Evolutionary conservation across 352 stramenopile species (phyloP).

Genomic region (Phytophthora pini): DNA sequence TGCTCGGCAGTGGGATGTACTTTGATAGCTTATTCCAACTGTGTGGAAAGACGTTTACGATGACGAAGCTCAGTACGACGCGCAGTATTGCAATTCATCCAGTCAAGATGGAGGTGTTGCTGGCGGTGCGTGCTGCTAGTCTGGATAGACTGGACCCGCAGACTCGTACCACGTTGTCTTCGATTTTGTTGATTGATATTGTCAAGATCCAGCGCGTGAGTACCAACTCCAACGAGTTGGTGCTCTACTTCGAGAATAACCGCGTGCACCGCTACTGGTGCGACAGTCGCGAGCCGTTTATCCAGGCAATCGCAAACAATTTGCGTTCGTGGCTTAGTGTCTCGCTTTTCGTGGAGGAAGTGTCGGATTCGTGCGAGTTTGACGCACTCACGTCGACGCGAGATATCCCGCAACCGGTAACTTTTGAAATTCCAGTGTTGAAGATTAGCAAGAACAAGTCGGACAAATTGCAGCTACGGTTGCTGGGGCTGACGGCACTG

Average conservation of each 20-base stretch:
- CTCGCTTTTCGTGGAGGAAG: conserved; percentile 84
- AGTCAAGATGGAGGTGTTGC: conserved; percentile 73
- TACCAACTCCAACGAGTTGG: conserved; percentile 83
- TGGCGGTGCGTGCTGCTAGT: conserved; percentile 81
- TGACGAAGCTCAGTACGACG: conserved; percentile 88
- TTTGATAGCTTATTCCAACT: conserved; percentile 90
- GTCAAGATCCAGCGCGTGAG: conserved; percentile 90
- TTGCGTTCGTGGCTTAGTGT: conserved; percentile 86
- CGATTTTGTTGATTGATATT: conserved; percentile 87
- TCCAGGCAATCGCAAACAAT: conserved; percentile 88
- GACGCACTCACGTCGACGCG: conserved; percentile 78
- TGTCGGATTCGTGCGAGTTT: conserved; percentile 86
- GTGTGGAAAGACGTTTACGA: conserved; percentile 85
- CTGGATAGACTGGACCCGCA: conserved; percentile 78
- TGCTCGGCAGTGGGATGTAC: conserved; percentile 78
- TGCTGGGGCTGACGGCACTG: conserved; percentile 73
- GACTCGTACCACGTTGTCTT: conserved; percentile 74
- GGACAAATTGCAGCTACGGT: conserved; percentile 73
- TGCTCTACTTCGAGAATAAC: conserved; percentile 89
- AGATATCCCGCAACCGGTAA: conserved; percentile 81
- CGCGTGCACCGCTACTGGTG: conserved; percentile 90
- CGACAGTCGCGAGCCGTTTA: conserved; percentile 87
- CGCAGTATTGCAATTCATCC: conserved; percentile 67
- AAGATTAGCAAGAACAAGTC: conserved; percentile 87
- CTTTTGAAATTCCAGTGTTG: conserved; percentile 86